Base-by-base conservation (phyloP, 2,329 filamentous ascomycete species). In the Ilyonectria mors-panacis region DNA sequence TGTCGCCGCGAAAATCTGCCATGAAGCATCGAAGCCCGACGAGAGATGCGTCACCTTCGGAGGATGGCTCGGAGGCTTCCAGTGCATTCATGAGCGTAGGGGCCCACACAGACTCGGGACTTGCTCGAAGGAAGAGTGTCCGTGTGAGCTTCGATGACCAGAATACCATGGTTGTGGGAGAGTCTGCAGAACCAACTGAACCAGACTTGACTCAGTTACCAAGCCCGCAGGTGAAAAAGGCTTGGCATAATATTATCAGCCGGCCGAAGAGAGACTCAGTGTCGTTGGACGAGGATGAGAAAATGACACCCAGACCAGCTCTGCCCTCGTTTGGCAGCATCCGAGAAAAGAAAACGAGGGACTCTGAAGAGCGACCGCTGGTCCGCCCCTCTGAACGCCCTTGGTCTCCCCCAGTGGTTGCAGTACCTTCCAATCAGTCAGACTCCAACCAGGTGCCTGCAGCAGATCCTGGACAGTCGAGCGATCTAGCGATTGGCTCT, bases 101-200 rank as follows among this genome's bases (percentile, higher is more conserved):
- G 6, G 56, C 59, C 5, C 74, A 76, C 7, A 82, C 85, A 2
- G 86, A 88, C 12, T 28, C 74, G 1, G 55, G 74, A 2, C 35
- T 78, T 1, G 73, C 80, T 19, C 84, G 88, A 66, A 94, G 90
- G 80, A 94, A 92, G 79, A 87, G 85, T 44, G 88, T 88, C 1
- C 86, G 93, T 26, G 93, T 95, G 53, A 97, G 94, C 81, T 98
- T 94, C 76, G 91, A 94, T 69, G 92, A 94, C 56, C 86, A 87
- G 37, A 85, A 81, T n/a, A 87, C 85, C 9, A 81, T 87, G 10
- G 81, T 89, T 2, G 84, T 89, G 23, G 87, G 85, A 7, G 84
- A 89, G 58, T 79, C 85, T 10, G 80, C 80, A 8, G 75, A 78
- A 10, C 70, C 78, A 4, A 73, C 78, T 2, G 78, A 82, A 50